These are phyloP conservation scores for Fusarium nodosum DNA, from an alignment of 2,329 filamentous ascomycete species.

Conservation along the genomic window DNA sequence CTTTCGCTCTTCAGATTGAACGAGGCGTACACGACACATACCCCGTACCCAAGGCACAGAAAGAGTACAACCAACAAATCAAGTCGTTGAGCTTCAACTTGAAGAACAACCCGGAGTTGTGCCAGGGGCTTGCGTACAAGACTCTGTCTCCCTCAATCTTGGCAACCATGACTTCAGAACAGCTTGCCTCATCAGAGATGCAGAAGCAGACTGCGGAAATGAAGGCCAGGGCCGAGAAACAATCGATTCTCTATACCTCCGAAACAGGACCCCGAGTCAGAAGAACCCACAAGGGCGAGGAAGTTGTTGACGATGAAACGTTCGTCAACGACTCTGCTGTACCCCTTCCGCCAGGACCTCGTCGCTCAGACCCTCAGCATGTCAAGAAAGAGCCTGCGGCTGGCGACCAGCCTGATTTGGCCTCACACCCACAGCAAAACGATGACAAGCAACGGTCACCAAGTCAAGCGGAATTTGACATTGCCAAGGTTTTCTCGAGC, in stretches of 20 bases:
- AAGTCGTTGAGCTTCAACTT: conserved; percentile 86
- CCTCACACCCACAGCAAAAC: conserved; percentile 54
- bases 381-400: conserved; percentile 55
- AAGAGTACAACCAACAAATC: conserved; percentile 73
- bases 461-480: conserved; percentile 76
- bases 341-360: conserved; percentile 46
- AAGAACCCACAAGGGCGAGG: conserved; percentile 95
- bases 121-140: conserved; percentile 79
- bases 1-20: conserved; percentile 84
- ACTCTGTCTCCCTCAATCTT: conserved; percentile 80
- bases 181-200: conserved; percentile 92
- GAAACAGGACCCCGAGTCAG: conserved; percentile 80
- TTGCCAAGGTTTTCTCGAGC: conserved; percentile 86
- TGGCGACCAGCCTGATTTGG: conserved; percentile 45
- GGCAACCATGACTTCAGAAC: conserved; percentile 88
- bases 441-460: conserved; percentile 66
- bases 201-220: conserved; percentile 82
- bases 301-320: conserved; percentile 84
- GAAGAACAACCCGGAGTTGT: conserved; percentile 86
- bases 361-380: conserved; percentile 42
- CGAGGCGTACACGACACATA: conserved; percentile 73
- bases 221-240: conserved; percentile 83
- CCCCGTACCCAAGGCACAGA: conserved; percentile 59
- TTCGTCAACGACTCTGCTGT: conserved; percentile 55
- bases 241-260: conserved; percentile 84